phyloP scores from a whole-genome alignment of 768 basidiomycete genomes.

The Mrakia frigida region DNA sequence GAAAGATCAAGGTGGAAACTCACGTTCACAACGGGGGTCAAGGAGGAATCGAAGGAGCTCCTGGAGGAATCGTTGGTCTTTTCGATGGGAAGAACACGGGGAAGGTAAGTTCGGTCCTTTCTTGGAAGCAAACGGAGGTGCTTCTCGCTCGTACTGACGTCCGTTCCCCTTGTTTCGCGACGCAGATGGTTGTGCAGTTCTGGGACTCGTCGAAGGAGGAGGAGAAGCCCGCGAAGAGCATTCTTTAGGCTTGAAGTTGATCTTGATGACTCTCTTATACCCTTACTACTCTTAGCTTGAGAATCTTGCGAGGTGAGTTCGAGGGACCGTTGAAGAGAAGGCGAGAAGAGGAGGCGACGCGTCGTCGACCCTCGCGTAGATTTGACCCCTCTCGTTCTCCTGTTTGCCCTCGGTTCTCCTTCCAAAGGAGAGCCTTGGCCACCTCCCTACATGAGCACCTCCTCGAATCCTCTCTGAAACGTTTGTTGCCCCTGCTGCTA shows the following conservation, averaged over 20 bases:
- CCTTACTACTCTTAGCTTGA: no score
- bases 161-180: not conserved
- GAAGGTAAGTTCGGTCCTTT: not conserved
- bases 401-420: no score
- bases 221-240: not conserved
- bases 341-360: no score
- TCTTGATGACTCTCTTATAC: no score
- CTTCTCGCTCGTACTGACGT: not conserved
- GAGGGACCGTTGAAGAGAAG: no score
- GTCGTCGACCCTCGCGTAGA: no score
- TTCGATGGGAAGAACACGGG: conserved; percentile 21
- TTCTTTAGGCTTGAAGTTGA: not conserved
- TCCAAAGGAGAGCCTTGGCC: no score
- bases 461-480: no score
- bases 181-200: not conserved
- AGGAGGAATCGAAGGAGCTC: conserved; percentile 2
- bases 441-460: no score
- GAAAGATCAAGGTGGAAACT: conserved; percentile 3
- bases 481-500: no score
- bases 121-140: not conserved
- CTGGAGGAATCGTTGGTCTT: conserved; percentile 4
- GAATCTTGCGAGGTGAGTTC: no score
- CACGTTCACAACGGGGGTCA: not conserved
- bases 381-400: no score
- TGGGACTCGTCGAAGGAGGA: not conserved